phyloP scores from a whole-genome alignment of 441 rosid species.

The Bocquillonia castaneifolia region DNA sequence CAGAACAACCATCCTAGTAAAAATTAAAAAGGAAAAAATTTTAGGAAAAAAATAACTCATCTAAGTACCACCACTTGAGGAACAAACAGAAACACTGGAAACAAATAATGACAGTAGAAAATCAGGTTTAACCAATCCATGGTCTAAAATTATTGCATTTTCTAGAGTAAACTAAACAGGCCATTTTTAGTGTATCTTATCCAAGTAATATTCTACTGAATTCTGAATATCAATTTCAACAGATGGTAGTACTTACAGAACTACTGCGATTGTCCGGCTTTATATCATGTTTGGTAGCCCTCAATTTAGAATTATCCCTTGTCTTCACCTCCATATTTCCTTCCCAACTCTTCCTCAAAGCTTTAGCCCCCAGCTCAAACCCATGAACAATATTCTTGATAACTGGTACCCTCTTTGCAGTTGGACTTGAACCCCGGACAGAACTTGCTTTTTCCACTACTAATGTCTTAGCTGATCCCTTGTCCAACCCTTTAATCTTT shows the following conservation, averaged over 20 bases:
- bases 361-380: conserved; percentile 79
- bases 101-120: conserved; percentile 3
- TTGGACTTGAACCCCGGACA: conserved; percentile 44
- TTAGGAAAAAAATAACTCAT: background rate
- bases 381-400: conserved; percentile 66
- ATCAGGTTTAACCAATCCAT: conserved; percentile 3
- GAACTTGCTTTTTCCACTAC: conserved; percentile 45
- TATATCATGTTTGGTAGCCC: conserved; percentile 38
- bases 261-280: conserved; percentile 50
- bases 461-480: conserved; percentile 43
- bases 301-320: conserved; percentile 44
- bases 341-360: conserved; percentile 94
- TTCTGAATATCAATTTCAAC: background rate
- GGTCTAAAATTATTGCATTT: background rate
- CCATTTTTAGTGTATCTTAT: conserved; percentile 5
- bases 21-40: no score
- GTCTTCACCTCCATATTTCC: conserved; percentile 69
- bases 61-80: background rate
- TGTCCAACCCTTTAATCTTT: conserved; percentile 49
- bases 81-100: conserved; percentile 5
- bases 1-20: background rate
- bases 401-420: conserved; percentile 49
- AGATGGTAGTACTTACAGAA: conserved; percentile 48
- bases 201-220: background rate
- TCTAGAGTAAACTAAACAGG: background rate